phyloP scores from a whole-genome alignment of 306 rosid species.

The Prunus salicina region DNA sequence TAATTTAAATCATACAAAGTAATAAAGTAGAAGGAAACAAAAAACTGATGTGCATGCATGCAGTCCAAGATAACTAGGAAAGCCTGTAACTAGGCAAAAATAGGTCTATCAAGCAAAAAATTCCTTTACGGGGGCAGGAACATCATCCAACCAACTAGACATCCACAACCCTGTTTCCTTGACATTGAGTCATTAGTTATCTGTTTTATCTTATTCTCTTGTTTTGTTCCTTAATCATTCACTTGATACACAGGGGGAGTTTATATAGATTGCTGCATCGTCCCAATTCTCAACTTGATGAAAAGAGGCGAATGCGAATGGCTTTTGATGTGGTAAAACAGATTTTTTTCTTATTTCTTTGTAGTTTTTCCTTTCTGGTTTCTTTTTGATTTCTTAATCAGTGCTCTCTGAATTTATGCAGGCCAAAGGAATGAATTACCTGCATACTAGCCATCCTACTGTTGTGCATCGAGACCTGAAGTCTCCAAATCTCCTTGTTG shows the following conservation, averaged over 20 bases:
- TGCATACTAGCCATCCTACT: constrained; percentile 95
- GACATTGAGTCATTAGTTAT: constrained; percentile 15
- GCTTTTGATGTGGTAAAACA: constrained; percentile 94
- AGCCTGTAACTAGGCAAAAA: not conserved
- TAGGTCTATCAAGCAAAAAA: not conserved
- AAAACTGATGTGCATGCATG: not conserved
- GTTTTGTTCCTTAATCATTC: constrained; percentile 32
- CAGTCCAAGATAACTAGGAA: not conserved
- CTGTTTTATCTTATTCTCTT: constrained; percentile 22
- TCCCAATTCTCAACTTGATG: constrained; percentile 84
- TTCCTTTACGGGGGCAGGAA: not conserved
- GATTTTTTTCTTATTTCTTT: constrained; percentile 11
- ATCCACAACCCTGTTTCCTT: not conserved
- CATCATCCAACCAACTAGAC: not conserved
- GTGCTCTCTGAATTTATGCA: constrained; percentile 27
- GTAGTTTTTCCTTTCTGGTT: constrained; percentile 17
- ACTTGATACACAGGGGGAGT: constrained; percentile 75
- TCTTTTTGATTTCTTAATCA: constrained; percentile 18
- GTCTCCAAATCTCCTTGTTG: constrained; percentile 98
- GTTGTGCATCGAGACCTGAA: constrained; percentile 95
- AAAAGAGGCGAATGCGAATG: constrained; percentile 89
- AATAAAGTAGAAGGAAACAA: not conserved
- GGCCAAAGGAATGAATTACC: constrained; percentile 99
- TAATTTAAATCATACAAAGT: not conserved
- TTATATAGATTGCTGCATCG: constrained; percentile 89